Conservation (phyloP, 1,284 basidiomycete genomes). For the Moesziomyces sp. region DNA sequence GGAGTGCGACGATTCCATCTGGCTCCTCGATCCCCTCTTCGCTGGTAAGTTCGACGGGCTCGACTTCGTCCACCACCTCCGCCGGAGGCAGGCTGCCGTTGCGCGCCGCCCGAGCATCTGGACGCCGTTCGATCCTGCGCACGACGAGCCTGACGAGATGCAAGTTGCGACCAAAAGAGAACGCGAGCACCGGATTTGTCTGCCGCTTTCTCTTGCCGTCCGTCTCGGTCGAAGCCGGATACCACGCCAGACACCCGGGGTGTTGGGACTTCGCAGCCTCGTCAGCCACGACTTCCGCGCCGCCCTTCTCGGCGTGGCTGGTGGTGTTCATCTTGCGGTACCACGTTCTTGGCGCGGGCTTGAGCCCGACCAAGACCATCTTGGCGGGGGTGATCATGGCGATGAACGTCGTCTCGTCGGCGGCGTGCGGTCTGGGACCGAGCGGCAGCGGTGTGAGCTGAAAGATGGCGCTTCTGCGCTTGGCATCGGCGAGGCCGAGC, state of each 20-base stretch:
- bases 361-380: constrained; percentile 90
- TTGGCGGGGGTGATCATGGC: constrained; percentile 90
- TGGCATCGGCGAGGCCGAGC: constrained; percentile 25
- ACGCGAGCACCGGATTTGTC: constrained; percentile 59
- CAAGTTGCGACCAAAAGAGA: constrained; percentile 51
- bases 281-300: background rate
- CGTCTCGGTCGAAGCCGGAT: constrained; percentile 48
- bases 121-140: constrained; percentile 24
- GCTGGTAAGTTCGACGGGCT: constrained; percentile 37
- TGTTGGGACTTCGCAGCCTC: constrained; percentile 1
- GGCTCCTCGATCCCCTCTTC: constrained; percentile 47
- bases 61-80: constrained; percentile 32
- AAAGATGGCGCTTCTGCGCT: constrained; percentile 73
- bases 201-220: constrained; percentile 40
- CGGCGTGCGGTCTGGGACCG: constrained; percentile 79
- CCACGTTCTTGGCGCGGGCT: constrained; percentile 92
- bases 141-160: constrained; percentile 50
- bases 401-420: constrained; percentile 84
- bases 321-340: constrained; percentile 65
- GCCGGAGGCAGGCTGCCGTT: background rate
- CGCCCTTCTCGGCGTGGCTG: constrained; percentile 14
- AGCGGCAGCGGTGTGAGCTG: constrained; percentile 85
- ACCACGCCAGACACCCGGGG: constrained; percentile 57
- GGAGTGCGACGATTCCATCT: constrained; percentile 68
- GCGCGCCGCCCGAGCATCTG: constrained; percentile 7